Evolutionary conservation across 2,329 filamentous ascomycete genomes (phyloP), one percentile per base, ranked within the genome.

Genomic region (Cercospora brassicicola): DNA sequence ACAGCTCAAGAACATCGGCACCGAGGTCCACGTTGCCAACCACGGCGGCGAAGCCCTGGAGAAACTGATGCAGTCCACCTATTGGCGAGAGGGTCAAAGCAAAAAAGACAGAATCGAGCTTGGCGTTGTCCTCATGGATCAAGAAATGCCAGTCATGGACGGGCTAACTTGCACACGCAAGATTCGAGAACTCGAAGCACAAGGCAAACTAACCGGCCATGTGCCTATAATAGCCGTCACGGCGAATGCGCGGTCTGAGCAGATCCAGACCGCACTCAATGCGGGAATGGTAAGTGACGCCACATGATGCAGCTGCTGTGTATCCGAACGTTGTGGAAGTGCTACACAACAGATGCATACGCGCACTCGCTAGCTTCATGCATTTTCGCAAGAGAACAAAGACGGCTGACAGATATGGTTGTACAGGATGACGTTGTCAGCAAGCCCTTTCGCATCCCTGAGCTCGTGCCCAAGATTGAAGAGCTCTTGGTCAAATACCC

Each of bases 151-250:
- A 0, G 36, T 53, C 31, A 59, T 67, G 71, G 90, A 94, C 74
- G 91, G 91, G 39, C 87, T 91, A 78, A 90, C 90, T 2, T 92
- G 91, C 70, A 89, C 91, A 11, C 84, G 85, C 51, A 86, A 83
- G 68, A 93, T 94, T 63, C 85, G 91, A 18, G 85, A 90, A 68
- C 82, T 91, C 18, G 90, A 94, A 76, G 81, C 80, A 59, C 83
- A 87, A 63, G 87, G 88, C 20, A 86, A 84, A 33, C 84, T 91
- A 60, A 82, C 85, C 18, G 81, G 83, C 60, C 90, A 92, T 74
- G 87, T 92, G n/a, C 90, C 90, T 2, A 91, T 92, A 72, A 91
- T 93, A 73, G 90, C 89, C n/a, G 90, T 91, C n/a, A 94, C 91
- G 42, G 91, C 91, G 2, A 94, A 94, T 78, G 91, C 90, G 42